A percentile compares a stretch with the other conserved stretches of the same genome.
These are phyloP conservation scores for Rhizopogon roseolus DNA, from an alignment of 768 basidiomycete genomes.

Conservation along the genomic window DNA sequence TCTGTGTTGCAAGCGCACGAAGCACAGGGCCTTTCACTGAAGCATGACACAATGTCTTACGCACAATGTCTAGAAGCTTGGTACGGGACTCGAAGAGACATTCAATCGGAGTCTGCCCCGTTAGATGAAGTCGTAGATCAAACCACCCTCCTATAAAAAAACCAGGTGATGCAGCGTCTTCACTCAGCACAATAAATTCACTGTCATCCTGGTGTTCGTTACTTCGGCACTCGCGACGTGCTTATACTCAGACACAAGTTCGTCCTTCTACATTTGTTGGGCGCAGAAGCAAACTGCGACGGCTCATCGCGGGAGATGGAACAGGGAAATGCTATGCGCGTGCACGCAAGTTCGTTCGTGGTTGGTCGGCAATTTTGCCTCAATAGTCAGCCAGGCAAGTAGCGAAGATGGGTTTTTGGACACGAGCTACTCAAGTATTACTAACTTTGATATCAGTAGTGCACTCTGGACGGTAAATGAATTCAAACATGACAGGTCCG, in stretches of 20 bases:
- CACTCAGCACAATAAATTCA: no score
- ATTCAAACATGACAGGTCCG: neutral
- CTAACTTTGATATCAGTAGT: neutral
- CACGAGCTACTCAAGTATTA: neutral
- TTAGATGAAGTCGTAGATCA: neutral
- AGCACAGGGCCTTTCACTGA: no score
- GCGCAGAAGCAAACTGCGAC: no score
- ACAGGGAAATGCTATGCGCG: neutral
- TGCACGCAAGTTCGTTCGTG: neutral
- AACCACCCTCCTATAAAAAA: no score
- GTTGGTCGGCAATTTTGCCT: neutral
- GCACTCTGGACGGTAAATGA: neutral
- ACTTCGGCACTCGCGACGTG: neutral
- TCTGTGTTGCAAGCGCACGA: neutral
- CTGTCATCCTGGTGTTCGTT: neutral
- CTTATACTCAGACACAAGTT: neutral
- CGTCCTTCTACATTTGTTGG: no score
- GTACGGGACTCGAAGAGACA: neutral
- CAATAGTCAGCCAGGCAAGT: neutral
- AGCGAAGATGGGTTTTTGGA: neutral
- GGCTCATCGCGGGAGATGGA: no score
- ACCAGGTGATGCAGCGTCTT: no score
- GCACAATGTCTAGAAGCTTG: neutral
- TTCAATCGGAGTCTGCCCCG: neutral
- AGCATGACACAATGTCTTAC: neutral